Evolutionary conservation across 2,329 filamentous ascomycete species (phyloP), one percentile per base, ranked within the genome.

Genomic region (Fusarium sp.): DNA sequence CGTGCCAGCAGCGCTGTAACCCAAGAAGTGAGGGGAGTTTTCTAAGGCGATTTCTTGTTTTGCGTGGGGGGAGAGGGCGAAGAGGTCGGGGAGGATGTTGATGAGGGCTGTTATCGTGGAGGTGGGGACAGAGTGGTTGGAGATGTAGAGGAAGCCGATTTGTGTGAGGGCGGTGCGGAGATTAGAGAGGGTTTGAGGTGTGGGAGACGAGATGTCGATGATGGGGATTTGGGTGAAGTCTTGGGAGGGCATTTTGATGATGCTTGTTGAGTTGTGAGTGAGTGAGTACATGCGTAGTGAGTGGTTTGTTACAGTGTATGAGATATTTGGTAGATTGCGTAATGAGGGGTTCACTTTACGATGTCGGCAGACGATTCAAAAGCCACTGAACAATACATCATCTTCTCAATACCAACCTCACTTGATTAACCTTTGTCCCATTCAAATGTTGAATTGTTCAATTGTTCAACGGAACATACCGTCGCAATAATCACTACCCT

Each of bases 21-120:
- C 89, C 5, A 91, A 80, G 62, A 91, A 90, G 75, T 90, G 88
- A 15, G 88, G 87, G 3, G 87, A 90, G 31, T 89, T 86, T 31
- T 83, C 78, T 23, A 88, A 80, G 0, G 83, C 84, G 15, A 87
- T 76, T 4, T 73, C 72, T 1, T 77, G 75, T 63, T 88, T 88
- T 10, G 78, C 76, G 5, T 74, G 69, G 2, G 73, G 55, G 0
- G 82, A 70, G 3, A 87, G 78, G 3, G 77, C 73, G 68, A 88
- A 89, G 10, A 88, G 79, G 0, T 27, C 42, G 3, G 86, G 86
- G 6, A 88, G 77, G 12, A 78, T 75, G 12, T 77, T 63, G 4
- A 83, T 78, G 12, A 89, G 77, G n/a, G 25, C 85, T 82, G 5
- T 75, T 79, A 15, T 4, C 71, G 31, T 1, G 84, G 78, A 8